phyloP scores from a whole-genome alignment of 345 rosid species.

The Salix dunnii region DNA sequence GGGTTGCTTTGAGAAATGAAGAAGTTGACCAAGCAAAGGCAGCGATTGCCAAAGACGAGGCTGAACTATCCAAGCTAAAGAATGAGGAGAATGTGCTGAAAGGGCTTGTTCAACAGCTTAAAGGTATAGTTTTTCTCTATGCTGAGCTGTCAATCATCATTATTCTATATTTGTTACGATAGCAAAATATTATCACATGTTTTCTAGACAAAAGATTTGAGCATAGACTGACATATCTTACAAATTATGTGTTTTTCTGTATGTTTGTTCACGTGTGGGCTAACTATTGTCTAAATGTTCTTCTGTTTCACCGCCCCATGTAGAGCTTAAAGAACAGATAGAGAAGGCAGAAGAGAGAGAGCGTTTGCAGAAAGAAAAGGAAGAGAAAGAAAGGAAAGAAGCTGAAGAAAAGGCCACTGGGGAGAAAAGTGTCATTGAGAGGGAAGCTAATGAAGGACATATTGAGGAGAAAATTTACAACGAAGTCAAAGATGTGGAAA shows the following conservation, averaged over 20 bases:
- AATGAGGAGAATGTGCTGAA: constrained; percentile 71
- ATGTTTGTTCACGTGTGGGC: neutral
- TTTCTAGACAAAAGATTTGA: constrained; percentile 7
- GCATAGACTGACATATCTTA: neutral
- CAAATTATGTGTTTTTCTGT: neutral
- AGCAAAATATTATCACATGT: neutral
- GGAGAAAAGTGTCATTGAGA: constrained; percentile 34
- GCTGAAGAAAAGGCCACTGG: constrained; percentile 55
- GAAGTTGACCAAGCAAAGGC: constrained; percentile 57
- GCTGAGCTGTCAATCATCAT: neutral
- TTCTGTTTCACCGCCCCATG: constrained; percentile 17
- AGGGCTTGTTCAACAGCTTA: constrained; percentile 69
- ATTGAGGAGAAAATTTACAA: constrained; percentile 23
- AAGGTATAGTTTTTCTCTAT: constrained; percentile 44
- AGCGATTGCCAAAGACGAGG: constrained; percentile 67
- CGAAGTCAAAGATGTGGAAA: constrained; percentile 34
- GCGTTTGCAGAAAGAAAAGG: constrained; percentile 66
- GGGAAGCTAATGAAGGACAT: constrained; percentile 34
- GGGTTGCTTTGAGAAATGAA: constrained; percentile 46
- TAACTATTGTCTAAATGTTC: constrained; percentile 7
- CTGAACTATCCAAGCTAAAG: constrained; percentile 61
- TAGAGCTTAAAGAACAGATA: constrained; percentile 82
- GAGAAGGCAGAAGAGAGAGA: constrained; percentile 84
- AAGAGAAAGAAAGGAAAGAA: constrained; percentile 64
- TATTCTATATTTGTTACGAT: neutral